Evolutionary conservation across 2,329 filamentous ascomycete species (phyloP).

Genomic region (Akanthomyces lecanii): DNA sequence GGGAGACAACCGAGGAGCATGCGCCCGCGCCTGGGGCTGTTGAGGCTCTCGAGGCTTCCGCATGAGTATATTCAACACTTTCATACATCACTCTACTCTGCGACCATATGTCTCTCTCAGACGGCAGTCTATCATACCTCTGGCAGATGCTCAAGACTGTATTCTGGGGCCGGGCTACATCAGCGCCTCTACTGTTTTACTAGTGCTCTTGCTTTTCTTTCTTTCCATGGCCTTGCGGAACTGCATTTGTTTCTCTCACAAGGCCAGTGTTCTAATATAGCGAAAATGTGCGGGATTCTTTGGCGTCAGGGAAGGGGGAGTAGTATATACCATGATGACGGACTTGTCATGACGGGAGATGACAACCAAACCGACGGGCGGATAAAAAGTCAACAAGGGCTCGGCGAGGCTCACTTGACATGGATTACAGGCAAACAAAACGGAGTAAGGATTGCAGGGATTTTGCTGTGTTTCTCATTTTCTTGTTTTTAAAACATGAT

Average conservation of each 20-base stretch:
- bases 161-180: neutral
- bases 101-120: neutral
- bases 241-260: neutral
- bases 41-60: neutral
- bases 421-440: neutral
- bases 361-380: neutral
- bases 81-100: neutral
- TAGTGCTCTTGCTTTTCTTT: constrained; percentile 2
- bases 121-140: neutral
- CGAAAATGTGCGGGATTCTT: constrained; percentile 8
- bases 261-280: constrained; percentile 10
- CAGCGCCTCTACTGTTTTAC: neutral
- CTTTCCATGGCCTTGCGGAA: neutral
- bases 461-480: neutral
- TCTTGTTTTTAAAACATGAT: neutral
- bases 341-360: neutral
- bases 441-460: neutral
- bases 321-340: constrained; percentile 14
- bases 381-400: neutral
- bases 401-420: neutral
- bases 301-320: constrained; percentile 6
- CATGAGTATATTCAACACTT: neutral
- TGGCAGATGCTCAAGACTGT: neutral
- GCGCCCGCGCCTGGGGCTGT: neutral
- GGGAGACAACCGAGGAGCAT: neutral